Evolutionary conservation across 73 alveolate species (phyloP).

Genomic region (Paramecium tetraurelia): DNA sequence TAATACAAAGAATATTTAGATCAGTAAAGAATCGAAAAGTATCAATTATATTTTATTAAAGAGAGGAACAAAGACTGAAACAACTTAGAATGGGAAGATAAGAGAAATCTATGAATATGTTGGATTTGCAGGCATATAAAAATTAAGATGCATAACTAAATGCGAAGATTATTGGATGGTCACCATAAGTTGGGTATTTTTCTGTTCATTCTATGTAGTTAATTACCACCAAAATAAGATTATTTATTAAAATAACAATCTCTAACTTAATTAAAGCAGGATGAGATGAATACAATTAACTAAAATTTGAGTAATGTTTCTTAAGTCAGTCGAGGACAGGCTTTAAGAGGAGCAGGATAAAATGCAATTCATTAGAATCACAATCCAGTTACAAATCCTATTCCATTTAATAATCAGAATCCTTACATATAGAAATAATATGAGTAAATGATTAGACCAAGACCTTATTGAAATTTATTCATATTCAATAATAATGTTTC

Average conservation of each 20-base stretch:
- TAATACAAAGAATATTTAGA: slow-evolving; percentile 45
- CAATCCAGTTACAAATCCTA: slow-evolving; percentile 27
- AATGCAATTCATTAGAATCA: slow-evolving; percentile 5
- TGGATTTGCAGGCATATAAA: slow-evolving; percentile 33
- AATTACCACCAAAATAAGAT: slow-evolving; percentile 36
- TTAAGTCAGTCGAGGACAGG: slow-evolving; percentile 17
- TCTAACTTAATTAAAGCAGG: not conserved
- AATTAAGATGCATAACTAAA: not conserved
- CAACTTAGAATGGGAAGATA: slow-evolving; percentile 39
- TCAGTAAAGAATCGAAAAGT: slow-evolving; percentile 15
- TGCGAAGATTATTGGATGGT: slow-evolving; percentile 48
- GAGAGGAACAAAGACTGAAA: slow-evolving; percentile 48
- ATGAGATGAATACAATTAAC: not conserved
- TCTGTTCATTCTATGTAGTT: not conserved
- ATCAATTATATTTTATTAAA: not conserved
- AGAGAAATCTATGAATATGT: slow-evolving; percentile 51
- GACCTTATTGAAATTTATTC: slow-evolving; percentile 41
- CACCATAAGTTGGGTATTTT: slow-evolving; percentile 17
- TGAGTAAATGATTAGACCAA: not conserved
- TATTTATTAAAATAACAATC: slow-evolving; percentile 3
- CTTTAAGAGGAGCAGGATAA: slow-evolving; percentile 48
- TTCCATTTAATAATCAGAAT: slow-evolving; percentile 28
- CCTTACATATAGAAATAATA: slow-evolving; percentile 17
- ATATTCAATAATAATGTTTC: not conserved
- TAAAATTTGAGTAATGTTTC: slow-evolving; percentile 2